Evolutionary conservation across 2,329 filamentous ascomycete species (phyloP).

Genomic region (Simplicillium sp.): DNA sequence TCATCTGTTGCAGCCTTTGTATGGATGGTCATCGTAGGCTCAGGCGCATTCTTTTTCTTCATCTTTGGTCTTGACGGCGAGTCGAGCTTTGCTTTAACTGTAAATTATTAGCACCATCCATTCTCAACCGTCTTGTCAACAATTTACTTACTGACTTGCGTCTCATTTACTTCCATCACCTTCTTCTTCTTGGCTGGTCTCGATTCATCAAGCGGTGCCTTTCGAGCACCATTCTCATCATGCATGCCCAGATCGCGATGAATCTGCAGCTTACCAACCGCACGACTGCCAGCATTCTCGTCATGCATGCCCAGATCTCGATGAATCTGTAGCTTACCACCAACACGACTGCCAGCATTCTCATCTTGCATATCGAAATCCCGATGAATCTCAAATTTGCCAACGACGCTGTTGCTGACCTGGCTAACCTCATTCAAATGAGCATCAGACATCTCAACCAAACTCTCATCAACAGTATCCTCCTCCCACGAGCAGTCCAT

Average conservation of each 20-base stretch:
- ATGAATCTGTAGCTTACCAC: conserved; percentile 14
- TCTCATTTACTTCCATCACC: conserved; percentile 77
- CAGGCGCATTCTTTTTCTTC: conserved; percentile 61
- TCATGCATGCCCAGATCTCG: conserved; percentile 33
- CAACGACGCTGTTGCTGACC: conserved; percentile 15
- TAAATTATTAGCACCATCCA: conserved; percentile 16
- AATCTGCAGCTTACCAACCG: conserved; percentile 16
- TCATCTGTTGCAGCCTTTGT: conserved; percentile 93
- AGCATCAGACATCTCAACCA: conserved; percentile 16
- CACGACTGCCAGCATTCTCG: conserved; percentile 56
- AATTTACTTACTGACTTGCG: conserved; percentile 68
- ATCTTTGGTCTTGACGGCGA: conserved; percentile 81
- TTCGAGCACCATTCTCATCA: conserved; percentile 50
- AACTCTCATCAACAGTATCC: conserved; percentile 24
- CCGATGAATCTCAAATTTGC: conserved; percentile 16
- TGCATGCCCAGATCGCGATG: conserved; percentile 25
- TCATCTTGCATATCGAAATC: conserved; percentile 39
- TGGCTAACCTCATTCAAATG: conserved; percentile 20
- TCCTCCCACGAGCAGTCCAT: conserved; percentile 48
- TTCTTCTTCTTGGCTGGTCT: conserved; percentile 60
- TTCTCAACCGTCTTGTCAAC: not conserved
- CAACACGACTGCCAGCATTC: conserved; percentile 33
- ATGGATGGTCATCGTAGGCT: conserved; percentile 98
- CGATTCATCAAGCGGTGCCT: conserved; percentile 33
- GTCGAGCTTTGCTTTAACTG: conserved; percentile 88